Base-by-base conservation (phyloP, 148 eudicot species). In the Polygonum maritimum region DNA sequence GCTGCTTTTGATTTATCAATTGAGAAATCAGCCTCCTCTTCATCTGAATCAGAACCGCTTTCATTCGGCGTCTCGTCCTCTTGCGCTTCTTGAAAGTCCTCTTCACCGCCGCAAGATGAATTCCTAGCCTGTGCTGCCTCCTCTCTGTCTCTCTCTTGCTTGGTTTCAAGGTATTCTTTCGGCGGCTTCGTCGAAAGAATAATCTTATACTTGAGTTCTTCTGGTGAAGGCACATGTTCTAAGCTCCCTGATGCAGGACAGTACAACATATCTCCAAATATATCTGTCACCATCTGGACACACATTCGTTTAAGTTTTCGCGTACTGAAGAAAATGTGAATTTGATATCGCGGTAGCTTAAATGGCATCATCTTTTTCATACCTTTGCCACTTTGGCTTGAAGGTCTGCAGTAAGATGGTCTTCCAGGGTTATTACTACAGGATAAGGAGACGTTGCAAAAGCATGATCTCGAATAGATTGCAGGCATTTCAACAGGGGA, bases 331-430 rank as follows among this genome's bases (percentile, higher is more conserved):
- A 49, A 12, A 67, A 67, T 67, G 10, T 36, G 45, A 14, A 35
- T 67, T 5, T 16, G 19, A 67, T 19, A 16, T 67, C 6, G 22
- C 44, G 22, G 65, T 57, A 22, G 13, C 8, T 57, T 22, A 22
- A 57, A 39, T 5, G 7, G 16, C n/a, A 36, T 7, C 31, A 15
- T 26, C 2, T 67, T 33, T 9, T 36, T 44, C 35, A 6, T 72
- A 93, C 98, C 92, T 91, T 87, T 7, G 98, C 98, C 7, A 87
- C 87, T 91, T 91, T 91, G 71, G 92, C 97, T 78, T 91, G 98
- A 76, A 93, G 98, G 80, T 85, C 88, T 35, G 91, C 70, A 79
- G 91, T 89, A 74, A 93, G 97, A 83, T 93, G 98, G 76, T 93
- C 98, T 83, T 93, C 98, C 71, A 93, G 86, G 22, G 97, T 93